phyloP scores from a whole-genome alignment of 345 rosid species.

The Streptanthus diversifolius region DNA sequence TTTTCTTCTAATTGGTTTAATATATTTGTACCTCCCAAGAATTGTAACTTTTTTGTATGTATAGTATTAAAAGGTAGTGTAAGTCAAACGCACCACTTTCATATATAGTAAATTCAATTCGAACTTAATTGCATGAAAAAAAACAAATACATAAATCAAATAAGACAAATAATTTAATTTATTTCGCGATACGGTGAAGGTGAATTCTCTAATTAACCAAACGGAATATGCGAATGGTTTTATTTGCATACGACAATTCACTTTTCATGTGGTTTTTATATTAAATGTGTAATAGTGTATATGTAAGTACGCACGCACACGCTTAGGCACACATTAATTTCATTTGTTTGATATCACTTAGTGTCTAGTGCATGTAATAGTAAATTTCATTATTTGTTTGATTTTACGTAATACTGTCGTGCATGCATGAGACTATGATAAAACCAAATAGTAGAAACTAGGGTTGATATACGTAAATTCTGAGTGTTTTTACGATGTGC shows the following conservation, averaged over 20 bases:
- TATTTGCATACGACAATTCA: constrained; percentile 18
- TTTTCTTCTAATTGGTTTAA: constrained; percentile 22
- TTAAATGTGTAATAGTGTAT: background rate
- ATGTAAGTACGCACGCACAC: background rate
- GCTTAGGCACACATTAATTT: background rate
- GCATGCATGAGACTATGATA: constrained; percentile 1
- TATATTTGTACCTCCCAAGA: background rate
- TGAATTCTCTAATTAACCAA: constrained; percentile 10
- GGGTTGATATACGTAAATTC: background rate
- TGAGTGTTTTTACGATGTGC: background rate
- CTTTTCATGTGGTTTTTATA: constrained; percentile 22
- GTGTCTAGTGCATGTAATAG: background rate
- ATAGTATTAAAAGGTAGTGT: constrained; percentile 1
- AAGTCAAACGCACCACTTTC: constrained; percentile 27
- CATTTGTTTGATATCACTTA: background rate
- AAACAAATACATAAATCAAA: background rate
- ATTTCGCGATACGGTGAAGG: background rate
- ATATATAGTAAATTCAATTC: constrained; percentile 7
- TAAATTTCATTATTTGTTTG: background rate
- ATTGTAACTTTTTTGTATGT: constrained; percentile 7
- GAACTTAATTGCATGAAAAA: background rate
- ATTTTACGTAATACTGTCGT: background rate
- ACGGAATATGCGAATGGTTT: constrained; percentile 13
- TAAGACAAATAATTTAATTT: background rate
- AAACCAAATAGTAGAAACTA: background rate